phyloP scores from a whole-genome alignment of 2,329 filamentous ascomycete genomes.

The Cryphonectria naterciae region DNA sequence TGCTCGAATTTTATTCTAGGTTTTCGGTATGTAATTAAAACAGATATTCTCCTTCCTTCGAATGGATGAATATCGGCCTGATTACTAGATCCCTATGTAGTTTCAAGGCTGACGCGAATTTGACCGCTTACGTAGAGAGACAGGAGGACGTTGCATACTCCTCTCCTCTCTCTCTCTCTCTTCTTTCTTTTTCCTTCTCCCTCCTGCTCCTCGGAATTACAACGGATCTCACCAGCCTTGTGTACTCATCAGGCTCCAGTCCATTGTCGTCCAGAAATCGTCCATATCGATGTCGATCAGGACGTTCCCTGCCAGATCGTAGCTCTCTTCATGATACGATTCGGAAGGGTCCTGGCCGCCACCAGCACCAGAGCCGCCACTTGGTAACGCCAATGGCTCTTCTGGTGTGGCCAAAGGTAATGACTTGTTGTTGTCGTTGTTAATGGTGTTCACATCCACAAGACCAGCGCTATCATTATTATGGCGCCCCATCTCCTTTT shows the following conservation, averaged over 20 bases:
- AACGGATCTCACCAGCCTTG: background rate
- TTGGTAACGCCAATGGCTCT: background rate
- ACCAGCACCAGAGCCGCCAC: background rate
- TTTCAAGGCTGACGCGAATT: no score
- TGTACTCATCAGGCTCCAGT: conserved; percentile 14
- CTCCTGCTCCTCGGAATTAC: no score
- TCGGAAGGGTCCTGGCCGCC: no score
- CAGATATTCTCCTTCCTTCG: background rate
- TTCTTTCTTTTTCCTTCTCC: no score
- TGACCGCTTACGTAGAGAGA: no score
- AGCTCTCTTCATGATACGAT: background rate
- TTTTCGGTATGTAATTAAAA: background rate
- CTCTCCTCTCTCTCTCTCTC: rapidly evolving
- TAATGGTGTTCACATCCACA: background rate
- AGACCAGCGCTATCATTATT: background rate
- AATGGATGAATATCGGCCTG: no score
- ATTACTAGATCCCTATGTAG: no score
- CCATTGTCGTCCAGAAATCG: conserved; percentile 9
- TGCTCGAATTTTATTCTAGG: background rate
- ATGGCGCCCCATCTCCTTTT: background rate
- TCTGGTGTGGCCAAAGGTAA: background rate
- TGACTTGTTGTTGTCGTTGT: background rate
- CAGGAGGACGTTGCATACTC: no score
- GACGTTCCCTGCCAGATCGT: background rate
- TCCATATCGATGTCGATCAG: conserved; percentile 1